Base-by-base conservation (phyloP, 257 asterid genomes). In the Anisodus acutangulus region DNA sequence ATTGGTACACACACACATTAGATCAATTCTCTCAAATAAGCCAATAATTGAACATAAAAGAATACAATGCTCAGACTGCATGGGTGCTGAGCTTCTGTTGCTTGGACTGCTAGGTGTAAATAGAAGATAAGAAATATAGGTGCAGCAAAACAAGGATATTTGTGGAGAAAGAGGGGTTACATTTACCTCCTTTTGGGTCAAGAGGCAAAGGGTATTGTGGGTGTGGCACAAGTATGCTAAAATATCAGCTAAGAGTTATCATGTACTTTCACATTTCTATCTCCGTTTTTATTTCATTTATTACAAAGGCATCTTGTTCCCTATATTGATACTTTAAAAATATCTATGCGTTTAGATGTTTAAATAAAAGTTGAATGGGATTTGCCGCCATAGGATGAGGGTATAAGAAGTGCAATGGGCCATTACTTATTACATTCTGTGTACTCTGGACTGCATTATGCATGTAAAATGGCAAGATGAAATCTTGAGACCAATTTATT, bases 11-110 rank as follows among this genome's bases (percentile, higher is more conserved):
- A 19, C 41, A 71, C 10, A 47, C 80, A 72, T 10, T 5, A 10
- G 6, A 72, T 72, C 59, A 72, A 41, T 49, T 45, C 39, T 45
- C 80, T 72, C 41, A 47, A 47, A 31, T 41, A 72, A 72, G 80
- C 43, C 43, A 11, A 72, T 47, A 47, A 19, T 45, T 72, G 47
- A 72, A n/a, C 59, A 45, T 72, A 9, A 47, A 45, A 72, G n/a
- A 45, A 43, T 45, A 5, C 54, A 17, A 37, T n/a, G 57, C 57
- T 71, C 5, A 1, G 39, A 71, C 5, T 71, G 58, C 79, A 5
- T 45, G 13, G 79, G 58, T 35, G 22, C 47, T 35, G 74, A 35
- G 31, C 59, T 72, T 3, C 41, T 5, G 19, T 19, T 72, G 59
- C 80, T 47, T 9, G 41, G 11, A 45, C 59, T 16, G 53, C 13